Evolutionary conservation across 2,329 filamentous ascomycete genomes (phyloP), one percentile per base, ranked within the genome.

Genomic region (Nakataea oryzae): DNA sequence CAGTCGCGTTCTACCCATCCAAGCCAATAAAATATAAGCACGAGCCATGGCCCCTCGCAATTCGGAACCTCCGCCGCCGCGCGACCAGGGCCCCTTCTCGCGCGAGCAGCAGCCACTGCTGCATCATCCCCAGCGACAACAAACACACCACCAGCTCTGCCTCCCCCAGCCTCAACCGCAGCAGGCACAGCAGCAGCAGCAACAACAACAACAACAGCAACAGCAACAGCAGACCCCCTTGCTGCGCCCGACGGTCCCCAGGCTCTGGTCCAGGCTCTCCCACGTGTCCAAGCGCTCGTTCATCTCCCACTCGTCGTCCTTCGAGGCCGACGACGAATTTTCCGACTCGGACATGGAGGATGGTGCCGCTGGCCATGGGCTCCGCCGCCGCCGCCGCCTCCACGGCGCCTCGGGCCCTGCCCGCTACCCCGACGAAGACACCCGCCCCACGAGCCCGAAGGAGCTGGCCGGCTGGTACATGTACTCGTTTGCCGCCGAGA

Each of bases 391-490:
- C 29, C 27, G 28, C 54, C 27, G 29, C 41, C 17, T 17, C 21
- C 54, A 65, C 63, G 62, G 60, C 65, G 73, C 60, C 65, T 50
- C 21, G 6, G 41, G 41, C 7, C 41, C 41, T 8, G 59, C 67
- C 62, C 81, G 84, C 63, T 96, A 96, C 73, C 80, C 81, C 2
- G 91, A 90, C 65, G 91, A 97, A 73, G 95, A 99, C 74, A 90
- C 86, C 28, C 83, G 93, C n/a, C 84, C 89, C 62, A 97, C 95
- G 12, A 96, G 90, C 73, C 78, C 78, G 68, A 93, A 89, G 74
- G 95, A 99, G 81, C 83, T 97, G 64, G 80, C 86, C 54, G 95
- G 93, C 68, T 99, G 96, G 90, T 99, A 97, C 75, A 88, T 89
- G 73, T 97, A 97, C 78, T 90, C 90, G 55, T 97, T 96, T 81